These are phyloP conservation scores for Desmodesmus armatus DNA, from an alignment of 139 green algal genomes.

Conservation along the genomic window DNA sequence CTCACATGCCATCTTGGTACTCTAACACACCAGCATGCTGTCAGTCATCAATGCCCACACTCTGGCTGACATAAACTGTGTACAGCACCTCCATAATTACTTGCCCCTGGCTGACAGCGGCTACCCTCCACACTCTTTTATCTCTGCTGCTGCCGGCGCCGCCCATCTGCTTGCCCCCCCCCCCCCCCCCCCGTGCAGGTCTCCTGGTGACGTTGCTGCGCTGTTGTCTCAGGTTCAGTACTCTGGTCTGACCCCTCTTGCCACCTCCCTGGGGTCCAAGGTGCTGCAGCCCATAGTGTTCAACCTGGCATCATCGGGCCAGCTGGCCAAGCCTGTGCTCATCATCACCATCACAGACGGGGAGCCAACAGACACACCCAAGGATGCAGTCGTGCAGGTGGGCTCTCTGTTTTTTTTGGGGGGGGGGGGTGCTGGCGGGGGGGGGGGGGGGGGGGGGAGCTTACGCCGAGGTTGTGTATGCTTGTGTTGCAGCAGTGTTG, in stretches of 20 bases:
- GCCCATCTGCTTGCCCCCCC: no score
- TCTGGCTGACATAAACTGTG: no score
- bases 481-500: not conserved
- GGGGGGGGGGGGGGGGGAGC: no score
- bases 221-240: conserved; percentile 37
- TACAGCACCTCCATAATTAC: no score
- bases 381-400: conserved; percentile 37
- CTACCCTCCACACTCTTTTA: not conserved
- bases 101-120: not conserved
- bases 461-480: not conserved
- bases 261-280: conserved; percentile 11
- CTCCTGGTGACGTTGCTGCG: conserved; percentile 16
- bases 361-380: conserved; percentile 43
- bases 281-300: conserved; percentile 42
- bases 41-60: no score
- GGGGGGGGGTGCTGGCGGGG: no score
- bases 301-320: not conserved
- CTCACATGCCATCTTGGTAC: no score
- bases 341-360: conserved; percentile 48
- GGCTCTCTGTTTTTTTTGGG: no score
- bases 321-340: conserved; percentile 47
- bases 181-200: no score
- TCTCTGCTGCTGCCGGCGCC: not conserved
- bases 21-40: no score
- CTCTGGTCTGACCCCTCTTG: conserved; percentile 38